phyloP scores from a whole-genome alignment of 768 basidiomycete species.

The Collybiopsis luxurians region DNA sequence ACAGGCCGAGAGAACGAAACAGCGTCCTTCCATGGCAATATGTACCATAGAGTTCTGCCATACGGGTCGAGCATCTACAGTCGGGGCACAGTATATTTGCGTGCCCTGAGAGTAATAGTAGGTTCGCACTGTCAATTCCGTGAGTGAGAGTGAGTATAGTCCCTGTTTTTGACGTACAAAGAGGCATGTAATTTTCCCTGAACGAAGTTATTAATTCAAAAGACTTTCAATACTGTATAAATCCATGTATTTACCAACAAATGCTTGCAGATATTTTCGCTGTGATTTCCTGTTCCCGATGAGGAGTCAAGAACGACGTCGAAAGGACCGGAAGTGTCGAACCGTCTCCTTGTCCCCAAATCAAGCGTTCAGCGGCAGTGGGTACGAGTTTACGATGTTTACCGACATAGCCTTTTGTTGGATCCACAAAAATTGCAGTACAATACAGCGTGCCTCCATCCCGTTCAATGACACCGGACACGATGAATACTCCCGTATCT shows the following conservation, averaged over 20 bases:
- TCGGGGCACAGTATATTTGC: conserved; percentile 64
- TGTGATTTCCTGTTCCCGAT: conserved; percentile 19
- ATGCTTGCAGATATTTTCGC: conserved; percentile 55
- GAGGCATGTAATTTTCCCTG: conserved; percentile 74
- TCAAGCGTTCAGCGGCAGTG: conserved; percentile 55
- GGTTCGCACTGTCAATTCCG: conserved; percentile 40
- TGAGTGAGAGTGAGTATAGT: background rate
- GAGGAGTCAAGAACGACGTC: conserved; percentile 29
- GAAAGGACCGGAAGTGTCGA: conserved; percentile 49
- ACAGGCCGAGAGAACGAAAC: conserved; percentile 64
- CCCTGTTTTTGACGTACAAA: conserved; percentile 35
- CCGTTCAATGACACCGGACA: conserved; percentile 59
- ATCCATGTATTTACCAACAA: conserved; percentile 49
- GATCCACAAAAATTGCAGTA: conserved; percentile 55
- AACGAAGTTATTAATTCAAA: background rate
- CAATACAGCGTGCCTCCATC: conserved; percentile 63
- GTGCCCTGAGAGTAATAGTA: conserved; percentile 59
- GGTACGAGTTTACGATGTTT: conserved; percentile 67
- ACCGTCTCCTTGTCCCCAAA: conserved; percentile 64
- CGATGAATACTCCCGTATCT: conserved; percentile 49
- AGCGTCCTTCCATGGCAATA: conserved; percentile 66
- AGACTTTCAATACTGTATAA: background rate
- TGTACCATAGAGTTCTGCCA: conserved; percentile 62
- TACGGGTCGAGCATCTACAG: conserved; percentile 54
- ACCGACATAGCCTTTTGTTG: conserved; percentile 47